These are phyloP conservation scores for Dimargaris cristalligena DNA, from an alignment of 192 early-diverging fungal genomes.

Conservation along the genomic window DNA sequence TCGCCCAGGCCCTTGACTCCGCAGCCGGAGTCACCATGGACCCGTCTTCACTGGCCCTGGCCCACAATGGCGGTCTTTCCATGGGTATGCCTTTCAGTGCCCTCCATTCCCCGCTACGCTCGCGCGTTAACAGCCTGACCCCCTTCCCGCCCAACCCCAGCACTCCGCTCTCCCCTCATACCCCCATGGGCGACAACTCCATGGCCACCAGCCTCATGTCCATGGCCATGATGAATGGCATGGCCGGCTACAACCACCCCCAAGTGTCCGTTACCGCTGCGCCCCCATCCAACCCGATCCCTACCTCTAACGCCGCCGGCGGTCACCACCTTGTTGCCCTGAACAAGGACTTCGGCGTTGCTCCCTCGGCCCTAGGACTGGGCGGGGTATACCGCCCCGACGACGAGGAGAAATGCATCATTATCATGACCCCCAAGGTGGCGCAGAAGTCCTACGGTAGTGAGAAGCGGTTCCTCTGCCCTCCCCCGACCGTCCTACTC, in stretches of 20 bases:
- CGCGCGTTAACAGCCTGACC: constrained; percentile 12
- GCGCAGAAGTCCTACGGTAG: constrained; percentile 88
- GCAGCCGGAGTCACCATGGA: constrained; percentile 19
- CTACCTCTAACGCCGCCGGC: too few relatives aligned
- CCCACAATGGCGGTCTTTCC: constrained; percentile 8
- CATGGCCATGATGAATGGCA: constrained; percentile 1
- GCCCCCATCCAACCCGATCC: constrained; percentile 1
- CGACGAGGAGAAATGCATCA: constrained; percentile 40
- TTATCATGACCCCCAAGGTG: constrained; percentile 71
- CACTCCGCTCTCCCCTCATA: neutral
- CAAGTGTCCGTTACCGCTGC: too few relatives aligned
- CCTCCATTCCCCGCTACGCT: neutral
- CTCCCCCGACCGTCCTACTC: constrained; percentile 63
- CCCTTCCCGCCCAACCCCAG: neutral
- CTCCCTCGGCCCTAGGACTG: neutral
- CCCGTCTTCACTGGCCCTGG: constrained; percentile 16
- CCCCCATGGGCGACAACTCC: neutral
- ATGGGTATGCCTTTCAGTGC: constrained; percentile 19
- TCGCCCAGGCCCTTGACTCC: constrained; percentile 20
- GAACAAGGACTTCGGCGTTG: neutral
- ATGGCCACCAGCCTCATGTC: neutral
- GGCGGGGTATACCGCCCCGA: neutral
- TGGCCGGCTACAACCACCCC: neutral
- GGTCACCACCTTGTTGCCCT: neutral
- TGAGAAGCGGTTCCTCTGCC: constrained; percentile 82